These are phyloP conservation scores for Amanita exitialis DNA, from an alignment of 768 basidiomycete genomes.

Conservation along the genomic window DNA sequence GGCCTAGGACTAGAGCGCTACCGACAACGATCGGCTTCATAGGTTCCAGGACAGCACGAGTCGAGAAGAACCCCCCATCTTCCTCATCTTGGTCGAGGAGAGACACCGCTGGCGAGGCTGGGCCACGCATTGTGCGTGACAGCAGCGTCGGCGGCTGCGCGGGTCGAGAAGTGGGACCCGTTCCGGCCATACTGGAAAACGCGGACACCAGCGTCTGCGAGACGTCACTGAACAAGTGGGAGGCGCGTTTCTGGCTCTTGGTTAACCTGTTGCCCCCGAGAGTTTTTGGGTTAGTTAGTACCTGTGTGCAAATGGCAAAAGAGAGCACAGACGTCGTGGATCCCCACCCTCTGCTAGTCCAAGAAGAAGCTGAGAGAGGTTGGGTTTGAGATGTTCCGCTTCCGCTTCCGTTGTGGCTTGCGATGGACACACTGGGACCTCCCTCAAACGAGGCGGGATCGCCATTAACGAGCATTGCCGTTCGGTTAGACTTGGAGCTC, in stretches of 20 bases:
- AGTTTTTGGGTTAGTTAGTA: too few relatives aligned
- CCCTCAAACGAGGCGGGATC: not conserved
- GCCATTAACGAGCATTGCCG: not conserved
- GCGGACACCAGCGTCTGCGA: slow-evolving; percentile 5
- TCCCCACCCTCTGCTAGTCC: slow-evolving; percentile 49
- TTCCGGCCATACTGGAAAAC: not conserved
- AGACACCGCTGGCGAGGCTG: not conserved
- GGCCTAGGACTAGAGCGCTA: too few relatives aligned
- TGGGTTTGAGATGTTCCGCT: slow-evolving; percentile 9
- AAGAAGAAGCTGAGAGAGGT: slow-evolving; percentile 20
- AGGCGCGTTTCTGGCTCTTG: slow-evolving; percentile 41
- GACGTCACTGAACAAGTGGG: slow-evolving; percentile 3
- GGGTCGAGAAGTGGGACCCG: not conserved
- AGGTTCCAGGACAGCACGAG: not conserved
- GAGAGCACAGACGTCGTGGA: slow-evolving; percentile 22
- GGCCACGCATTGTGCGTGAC: not conserved
- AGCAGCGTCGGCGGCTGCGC: too few relatives aligned
- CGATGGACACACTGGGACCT: not conserved
- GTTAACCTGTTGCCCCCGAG: slow-evolving; percentile 34
- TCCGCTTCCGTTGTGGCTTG: slow-evolving; percentile 10
- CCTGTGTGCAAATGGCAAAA: too few relatives aligned
- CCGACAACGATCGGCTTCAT: not conserved
- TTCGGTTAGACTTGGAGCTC: too few relatives aligned
- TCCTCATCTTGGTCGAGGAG: slow-evolving; percentile 1
- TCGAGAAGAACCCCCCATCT: not conserved